Base-by-base conservation (phyloP, 768 basidiomycete genomes). In the Boletus tylopilopsis region DNA sequence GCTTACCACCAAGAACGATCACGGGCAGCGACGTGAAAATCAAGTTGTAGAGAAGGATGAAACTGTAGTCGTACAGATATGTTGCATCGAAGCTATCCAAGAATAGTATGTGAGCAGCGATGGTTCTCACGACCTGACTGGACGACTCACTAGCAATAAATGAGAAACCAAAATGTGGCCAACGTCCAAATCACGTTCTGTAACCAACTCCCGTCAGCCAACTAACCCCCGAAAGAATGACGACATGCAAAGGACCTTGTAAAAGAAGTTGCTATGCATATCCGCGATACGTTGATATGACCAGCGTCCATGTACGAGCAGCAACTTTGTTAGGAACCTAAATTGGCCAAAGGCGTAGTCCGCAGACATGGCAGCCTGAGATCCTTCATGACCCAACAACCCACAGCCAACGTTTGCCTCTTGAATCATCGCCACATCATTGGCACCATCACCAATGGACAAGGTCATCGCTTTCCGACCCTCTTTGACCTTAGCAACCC, bases 391-490 rank as follows among this genome's bases (percentile, higher is more conserved):
- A 38, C 95, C 95, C 58, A 91, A 81, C 23, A 98, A 73, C 19
- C 95, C 95, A 62, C 94, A 91, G 4, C 95, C 95, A 56, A 98
- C 87, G 66, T 98, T 94, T n/a, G 95, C 95, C 62, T 95, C 95
- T 65, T 98, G 95, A 50, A 98, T 98, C 95, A 98, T 98, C 6
- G 94, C 94, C 21, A 98, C 95, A 63, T 98, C 95, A 63, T 98
- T 98, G 15, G 95, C 95, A 47, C 92, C 93, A 60, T 98, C 95
- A 10, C 95, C 95, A 46, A 99, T 98, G 0, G 94, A 90, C 24
- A 98, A 68, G 2, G 94, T 95, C 95, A 97, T 96, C 0, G 94
- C 94, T 42, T 91, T 85, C 40, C 87, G 82, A 10, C 95, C 95
- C 58, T 97, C 93, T 61, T 97, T 97, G 67, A 97, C 91, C 90